Base-by-base conservation (phyloP, 163 green algal species). In the Chlorella variabilis region DNA sequence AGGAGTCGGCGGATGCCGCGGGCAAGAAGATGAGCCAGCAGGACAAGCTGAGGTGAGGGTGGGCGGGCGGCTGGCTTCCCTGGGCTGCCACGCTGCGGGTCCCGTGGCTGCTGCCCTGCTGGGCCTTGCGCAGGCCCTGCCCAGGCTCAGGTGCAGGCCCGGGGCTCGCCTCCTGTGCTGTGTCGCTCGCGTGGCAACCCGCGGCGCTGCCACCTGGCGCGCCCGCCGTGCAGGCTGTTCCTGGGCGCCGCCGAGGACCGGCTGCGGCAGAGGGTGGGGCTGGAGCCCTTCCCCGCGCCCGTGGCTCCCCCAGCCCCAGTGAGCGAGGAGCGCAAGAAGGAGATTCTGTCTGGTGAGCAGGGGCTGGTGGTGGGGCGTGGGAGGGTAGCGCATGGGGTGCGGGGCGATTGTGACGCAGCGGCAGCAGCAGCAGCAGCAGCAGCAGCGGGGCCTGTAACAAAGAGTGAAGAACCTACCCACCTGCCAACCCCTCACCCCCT, bases 211-310 rank as follows among this genome's bases (percentile, higher is more conserved):
- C n/a, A n/a, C n/a, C n/a, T n/a, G n/a, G n/a, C 23, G 3, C 39
- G 38, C 66, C 15, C 8, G 1, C 21, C 23, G 15, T 61, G 69
- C 69, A 77, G 69, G 36, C 76, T 97, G 59, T 96, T 96, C 78
- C 75, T 94, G 42, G 42, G 31, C 0, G 62, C 77, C n/a, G 80
- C 75, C 7, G 54, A 87, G 59, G 94, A 98, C 86, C 69, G 84
- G 48, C 69, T 91, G 45, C 87, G 94, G 63, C 89, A 87, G 74
- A 82, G 85, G 1, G 82, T 91, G 59, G 91, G 91, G 0, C 82
- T 98, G 65, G 70, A 71, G 38, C 92, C 92, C 21, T 91, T 98
- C 79, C 94, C 94, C 45, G 86, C 84, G 65, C 86, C 88, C 0
- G 89, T 90, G 20, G 85, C 93, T 11, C 91, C 92, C 2, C 93